Percentiles rank a stretch among this genome's conserved stretches.
Evolutionary conservation across 495 filamentous ascomycete genomes (phyloP).

Genomic region (Penicillium argentinense): DNA sequence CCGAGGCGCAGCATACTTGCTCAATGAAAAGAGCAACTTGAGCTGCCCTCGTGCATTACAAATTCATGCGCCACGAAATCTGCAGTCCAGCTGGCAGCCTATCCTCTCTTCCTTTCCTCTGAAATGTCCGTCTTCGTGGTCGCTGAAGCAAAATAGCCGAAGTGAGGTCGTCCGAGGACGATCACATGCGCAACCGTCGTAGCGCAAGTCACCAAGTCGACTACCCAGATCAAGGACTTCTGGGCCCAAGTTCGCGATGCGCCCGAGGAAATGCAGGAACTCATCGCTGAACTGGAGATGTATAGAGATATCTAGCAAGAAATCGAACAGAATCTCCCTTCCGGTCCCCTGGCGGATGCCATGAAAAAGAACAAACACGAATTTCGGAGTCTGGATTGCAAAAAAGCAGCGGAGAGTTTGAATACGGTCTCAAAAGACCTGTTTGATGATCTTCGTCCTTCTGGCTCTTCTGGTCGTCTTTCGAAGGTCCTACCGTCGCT

Average conservation of each 20-base stretch:
- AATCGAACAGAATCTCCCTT: slow-evolving; percentile 1
- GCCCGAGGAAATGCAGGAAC: slow-evolving; percentile 5
- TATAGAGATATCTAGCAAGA: slow-evolving; percentile 1
- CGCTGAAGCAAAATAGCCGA: slow-evolving; percentile 10
- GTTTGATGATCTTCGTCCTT: not conserved
- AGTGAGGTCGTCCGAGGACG: slow-evolving; percentile 7
- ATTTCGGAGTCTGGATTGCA: slow-evolving; percentile 5
- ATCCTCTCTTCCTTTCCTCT: not conserved
- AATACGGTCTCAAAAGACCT: not conserved
- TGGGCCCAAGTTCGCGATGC: slow-evolving; percentile 7
- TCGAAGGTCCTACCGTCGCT: not conserved
- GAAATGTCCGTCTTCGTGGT: not conserved
- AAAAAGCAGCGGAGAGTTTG: slow-evolving; percentile 1
- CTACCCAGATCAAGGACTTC: slow-evolving; percentile 6
- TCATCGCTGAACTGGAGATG: not conserved
- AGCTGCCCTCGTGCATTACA: not conserved
- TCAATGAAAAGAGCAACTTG: not conserved
- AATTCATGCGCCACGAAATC: not conserved
- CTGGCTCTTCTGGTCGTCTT: not conserved
- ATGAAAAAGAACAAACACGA: slow-evolving; percentile 1
- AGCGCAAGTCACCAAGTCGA: slow-evolving; percentile 10
- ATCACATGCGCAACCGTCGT: slow-evolving; percentile 14
- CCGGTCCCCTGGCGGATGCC: not conserved
- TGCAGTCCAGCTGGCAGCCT: not conserved
- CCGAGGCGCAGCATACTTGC: slow-evolving; percentile 1